These are phyloP conservation scores for Colletotrichum nymphaeae DNA, from an alignment of 2,329 filamentous ascomycete species.

Conservation along the genomic window DNA sequence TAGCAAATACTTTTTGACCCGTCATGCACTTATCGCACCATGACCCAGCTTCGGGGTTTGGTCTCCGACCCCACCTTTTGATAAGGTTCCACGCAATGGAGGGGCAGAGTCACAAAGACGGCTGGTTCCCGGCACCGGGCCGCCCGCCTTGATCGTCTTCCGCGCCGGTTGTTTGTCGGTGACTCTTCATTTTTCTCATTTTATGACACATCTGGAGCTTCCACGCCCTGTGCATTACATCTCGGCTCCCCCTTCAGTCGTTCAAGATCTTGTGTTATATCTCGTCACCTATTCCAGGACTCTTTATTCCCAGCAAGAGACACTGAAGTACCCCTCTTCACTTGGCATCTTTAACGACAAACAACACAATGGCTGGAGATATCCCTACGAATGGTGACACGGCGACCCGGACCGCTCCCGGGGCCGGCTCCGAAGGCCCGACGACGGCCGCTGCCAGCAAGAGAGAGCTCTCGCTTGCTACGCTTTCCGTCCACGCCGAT, in stretches of 20 bases:
- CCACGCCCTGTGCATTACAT: background rate
- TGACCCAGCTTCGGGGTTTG: slow-evolving; percentile 34
- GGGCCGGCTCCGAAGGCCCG: slow-evolving; percentile 8
- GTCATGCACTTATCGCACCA: slow-evolving; percentile 31
- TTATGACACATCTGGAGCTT: background rate
- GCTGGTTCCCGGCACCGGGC: background rate
- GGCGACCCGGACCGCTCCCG: background rate
- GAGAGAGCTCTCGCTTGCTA: slow-evolving; percentile 67
- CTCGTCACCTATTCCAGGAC: background rate
- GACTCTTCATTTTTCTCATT: background rate
- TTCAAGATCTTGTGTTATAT: background rate
- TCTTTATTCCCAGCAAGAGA: background rate
- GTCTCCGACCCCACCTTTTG: slow-evolving; percentile 23
- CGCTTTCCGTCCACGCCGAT: slow-evolving; percentile 84
- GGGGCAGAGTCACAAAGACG: slow-evolving; percentile 23
- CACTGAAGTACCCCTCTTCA: too few relatives aligned
- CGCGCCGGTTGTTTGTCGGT: background rate
- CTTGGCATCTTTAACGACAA: too few relatives aligned
- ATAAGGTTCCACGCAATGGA: slow-evolving; percentile 18
- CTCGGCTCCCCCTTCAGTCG: background rate
- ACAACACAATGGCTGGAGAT: slow-evolving; percentile 13
- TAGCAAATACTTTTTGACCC: slow-evolving; percentile 6
- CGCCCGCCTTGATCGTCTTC: background rate
- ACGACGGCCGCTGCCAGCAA: background rate
- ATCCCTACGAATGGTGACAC: slow-evolving; percentile 4